Evolutionary conservation across 2,329 filamentous ascomycete genomes (phyloP).

Genomic region (Corinectria fuckeliana): DNA sequence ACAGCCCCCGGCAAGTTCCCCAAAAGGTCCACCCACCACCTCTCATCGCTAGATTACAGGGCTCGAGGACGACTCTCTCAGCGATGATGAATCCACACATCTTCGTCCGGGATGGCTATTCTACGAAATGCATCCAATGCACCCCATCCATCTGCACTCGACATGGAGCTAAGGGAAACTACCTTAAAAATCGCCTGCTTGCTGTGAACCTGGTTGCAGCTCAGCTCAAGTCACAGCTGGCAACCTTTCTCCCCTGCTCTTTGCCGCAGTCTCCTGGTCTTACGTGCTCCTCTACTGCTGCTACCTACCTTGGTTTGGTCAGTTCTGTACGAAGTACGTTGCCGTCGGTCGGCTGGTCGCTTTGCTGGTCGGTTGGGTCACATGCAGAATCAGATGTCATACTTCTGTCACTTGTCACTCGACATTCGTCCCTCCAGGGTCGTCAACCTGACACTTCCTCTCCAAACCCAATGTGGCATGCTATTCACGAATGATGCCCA

Average conservation of each 20-base stretch:
- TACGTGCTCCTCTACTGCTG: no score
- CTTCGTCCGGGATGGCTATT: not conserved
- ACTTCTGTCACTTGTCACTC: not conserved
- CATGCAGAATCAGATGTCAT: slow-evolving; percentile 12
- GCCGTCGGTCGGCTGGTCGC: not conserved
- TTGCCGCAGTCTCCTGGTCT: not conserved
- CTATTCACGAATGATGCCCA: not conserved
- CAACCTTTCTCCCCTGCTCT: not conserved
- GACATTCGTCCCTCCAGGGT: not conserved
- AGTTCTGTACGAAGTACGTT: not conserved
- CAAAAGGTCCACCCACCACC: slow-evolving; percentile 6
- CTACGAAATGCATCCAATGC: not conserved
- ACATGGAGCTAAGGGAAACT: not conserved
- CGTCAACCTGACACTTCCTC: not conserved
- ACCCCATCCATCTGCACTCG: not conserved
- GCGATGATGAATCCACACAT: not conserved
- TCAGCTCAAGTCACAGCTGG: not conserved
- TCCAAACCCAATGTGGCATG: not conserved
- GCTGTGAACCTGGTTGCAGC: not conserved
- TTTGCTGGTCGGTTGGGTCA: slow-evolving; percentile 7
- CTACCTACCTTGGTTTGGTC: not conserved
- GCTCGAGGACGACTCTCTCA: not conserved
- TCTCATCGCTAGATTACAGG: not conserved
- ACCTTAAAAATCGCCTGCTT: not conserved
- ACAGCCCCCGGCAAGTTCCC: not conserved